Conservation (phyloP, 768 basidiomycete species). For the Boletales sp. region DNA sequence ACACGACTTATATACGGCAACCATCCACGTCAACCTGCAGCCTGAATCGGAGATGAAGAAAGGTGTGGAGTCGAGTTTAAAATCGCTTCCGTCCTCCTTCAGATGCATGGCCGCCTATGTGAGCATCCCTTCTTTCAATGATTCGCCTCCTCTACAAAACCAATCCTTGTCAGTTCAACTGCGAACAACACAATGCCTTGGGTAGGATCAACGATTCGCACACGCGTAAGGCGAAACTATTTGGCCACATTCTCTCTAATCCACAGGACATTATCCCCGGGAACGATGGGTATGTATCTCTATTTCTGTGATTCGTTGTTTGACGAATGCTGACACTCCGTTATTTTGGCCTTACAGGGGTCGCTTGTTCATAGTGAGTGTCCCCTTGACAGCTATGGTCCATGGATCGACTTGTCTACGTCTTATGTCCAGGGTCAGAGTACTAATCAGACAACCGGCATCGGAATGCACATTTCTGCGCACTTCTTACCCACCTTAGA, state of each 20-base stretch:
- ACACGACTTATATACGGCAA: slow-evolving; percentile 8
- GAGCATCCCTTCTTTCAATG: background rate
- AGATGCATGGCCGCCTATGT: slow-evolving; percentile 8
- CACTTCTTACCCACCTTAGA: slow-evolving; percentile 96
- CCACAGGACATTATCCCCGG: slow-evolving; percentile 5
- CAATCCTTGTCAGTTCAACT: background rate
- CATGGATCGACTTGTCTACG: background rate
- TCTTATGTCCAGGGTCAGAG: slow-evolving; percentile 64
- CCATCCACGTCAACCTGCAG: background rate
- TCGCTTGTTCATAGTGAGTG: slow-evolving; percentile 74
- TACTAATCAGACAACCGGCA: slow-evolving; percentile 86
- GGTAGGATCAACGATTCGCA: background rate
- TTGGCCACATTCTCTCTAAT: slow-evolving; percentile 1
- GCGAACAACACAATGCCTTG: background rate
- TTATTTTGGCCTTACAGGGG: slow-evolving; percentile 1
- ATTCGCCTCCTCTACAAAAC: background rate
- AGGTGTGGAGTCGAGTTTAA: slow-evolving; percentile 7
- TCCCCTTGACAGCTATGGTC: background rate
- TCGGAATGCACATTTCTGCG: slow-evolving; percentile 59
- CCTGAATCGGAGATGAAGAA: slow-evolving; percentile 6
- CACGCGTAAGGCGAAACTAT: background rate
- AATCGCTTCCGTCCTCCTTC: background rate
- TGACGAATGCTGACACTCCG: background rate
- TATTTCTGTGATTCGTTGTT: background rate
- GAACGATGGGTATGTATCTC: background rate